These are phyloP conservation scores for Dactylellina haptotyla DNA, from an alignment of 2,329 filamentous ascomycete species.

Conservation along the genomic window DNA sequence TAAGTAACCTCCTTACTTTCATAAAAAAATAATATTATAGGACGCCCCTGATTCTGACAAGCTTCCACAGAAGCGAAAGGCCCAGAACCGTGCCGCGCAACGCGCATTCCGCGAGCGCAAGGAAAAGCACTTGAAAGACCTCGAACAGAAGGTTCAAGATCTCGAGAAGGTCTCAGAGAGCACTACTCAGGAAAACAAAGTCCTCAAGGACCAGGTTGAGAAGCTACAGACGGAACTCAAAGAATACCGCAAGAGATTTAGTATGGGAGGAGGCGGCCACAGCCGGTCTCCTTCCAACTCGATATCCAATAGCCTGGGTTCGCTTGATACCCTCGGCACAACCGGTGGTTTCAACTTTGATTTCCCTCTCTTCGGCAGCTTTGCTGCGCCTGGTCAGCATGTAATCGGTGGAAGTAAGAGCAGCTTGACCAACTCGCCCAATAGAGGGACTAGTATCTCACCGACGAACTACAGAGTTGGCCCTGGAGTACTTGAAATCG, in stretches of 20 bases:
- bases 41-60: constrained; percentile 31
- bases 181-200: constrained; percentile 83
- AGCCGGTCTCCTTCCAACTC: constrained; percentile 62
- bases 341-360: constrained; percentile 80
- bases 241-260: constrained; percentile 89
- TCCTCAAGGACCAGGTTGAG: constrained; percentile 86
- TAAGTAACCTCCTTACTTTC: constrained; percentile 67
- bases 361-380: constrained; percentile 89
- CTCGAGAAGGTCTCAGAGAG: constrained; percentile 84
- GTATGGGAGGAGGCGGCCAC: constrained; percentile 66
- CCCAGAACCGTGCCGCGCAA: constrained; percentile 91
- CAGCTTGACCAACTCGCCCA: constrained; percentile 24
- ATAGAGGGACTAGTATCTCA: constrained; percentile 38
- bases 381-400: constrained; percentile 60
- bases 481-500: constrained; percentile 47
- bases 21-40: constrained; percentile 17
- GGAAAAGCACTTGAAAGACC: constrained; percentile 86
- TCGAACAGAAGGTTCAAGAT: constrained; percentile 80
- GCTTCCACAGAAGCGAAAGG: constrained; percentile 81
- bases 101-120: constrained; percentile 94
- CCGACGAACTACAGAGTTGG: constrained; percentile 45
- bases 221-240: constrained; percentile 83
- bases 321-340: constrained; percentile 59
- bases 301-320: constrained; percentile 63
- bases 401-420: constrained; percentile 36